A percentile compares a stretch with the other conserved stretches of the same genome.
Evolutionary conservation across 768 basidiomycete species (phyloP).

Genomic region (Tephrocybe sp.): DNA sequence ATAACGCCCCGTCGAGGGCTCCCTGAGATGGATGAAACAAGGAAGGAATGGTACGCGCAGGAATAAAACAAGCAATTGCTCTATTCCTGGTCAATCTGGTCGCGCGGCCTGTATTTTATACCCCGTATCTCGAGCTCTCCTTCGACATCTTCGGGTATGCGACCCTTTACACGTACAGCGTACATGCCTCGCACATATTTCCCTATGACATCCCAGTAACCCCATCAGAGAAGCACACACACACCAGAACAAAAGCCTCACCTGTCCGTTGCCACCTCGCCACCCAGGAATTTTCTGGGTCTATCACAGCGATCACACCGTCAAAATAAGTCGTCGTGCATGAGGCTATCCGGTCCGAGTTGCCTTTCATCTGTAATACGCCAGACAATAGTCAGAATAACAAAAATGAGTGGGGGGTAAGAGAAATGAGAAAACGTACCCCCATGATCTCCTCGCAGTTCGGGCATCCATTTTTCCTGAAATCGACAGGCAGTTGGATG

Average conservation of each 20-base stretch:
- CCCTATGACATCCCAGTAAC: slow-evolving; percentile 57
- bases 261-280: slow-evolving; percentile 94
- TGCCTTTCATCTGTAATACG: slow-evolving; percentile 78
- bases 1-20: not conserved
- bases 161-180: slow-evolving; percentile 85
- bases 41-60: not conserved
- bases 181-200: slow-evolving; percentile 93
- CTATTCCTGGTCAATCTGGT: slow-evolving; percentile 75
- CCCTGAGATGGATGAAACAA: not conserved
- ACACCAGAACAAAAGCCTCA: slow-evolving; percentile 36
- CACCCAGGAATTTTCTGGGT: slow-evolving; percentile 92
- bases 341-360: slow-evolving; percentile 73
- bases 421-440: slow-evolving; percentile 44
- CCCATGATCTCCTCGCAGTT: slow-evolving; percentile 97
- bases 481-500: slow-evolving; percentile 82
- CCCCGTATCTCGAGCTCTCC: slow-evolving; percentile 74
- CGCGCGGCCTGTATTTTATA: slow-evolving; percentile 84
- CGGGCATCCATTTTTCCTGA: slow-evolving; percentile 85
- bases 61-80: not conserved
- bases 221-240: slow-evolving; percentile 1
- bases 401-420: not conserved
- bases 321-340: slow-evolving; percentile 95
- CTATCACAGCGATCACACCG: slow-evolving; percentile 84
- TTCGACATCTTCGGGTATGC: slow-evolving; percentile 84
- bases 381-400: not conserved